Evolutionary conservation across 169 alveolate genomes (phyloP), one percentile per base, ranked within the genome.

Genomic region (Plasmodium chabaudi): DNA sequence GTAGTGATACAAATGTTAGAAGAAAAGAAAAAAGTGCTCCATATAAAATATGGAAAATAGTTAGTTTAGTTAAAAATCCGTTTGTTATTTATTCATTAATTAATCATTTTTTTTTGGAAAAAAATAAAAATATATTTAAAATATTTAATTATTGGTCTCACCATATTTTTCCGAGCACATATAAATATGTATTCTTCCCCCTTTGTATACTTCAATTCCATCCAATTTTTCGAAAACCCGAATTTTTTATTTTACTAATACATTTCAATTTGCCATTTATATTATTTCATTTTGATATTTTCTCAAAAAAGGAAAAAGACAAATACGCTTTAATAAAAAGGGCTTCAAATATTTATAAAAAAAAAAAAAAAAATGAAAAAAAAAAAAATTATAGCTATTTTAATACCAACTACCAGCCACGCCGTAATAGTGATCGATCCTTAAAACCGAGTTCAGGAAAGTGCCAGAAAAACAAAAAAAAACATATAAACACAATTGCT

Each of bases 251-350:
- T 15, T 56, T 77, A 44, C 23, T 77, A 19, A 51, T 77, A 47
- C 88, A 77, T 64, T 77, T 61, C 49, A 77, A 77, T 44, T 77
- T 77, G 49, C 88, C 88, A 10, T 77, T 77, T 42, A 77, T 77
- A 47, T 64, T 77, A 56, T 77, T 77, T 64, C 77, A 77, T 56
- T 46, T 77, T 47, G 88, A 77, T 27, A 27, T 77, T 13, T 77
- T 77, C 44, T 51, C 75, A 3, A 23, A 51, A 51, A 61, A 64
- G 25, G 88, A 77, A n/a, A 12, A 13, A 51, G 88, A 77, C 53
- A 77, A 77, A 51, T 77, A 77, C 34, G 71, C 39, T 3, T 42
- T 77, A 57, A 56, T 77, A 64, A 63, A 64, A 4, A 60, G 59
- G 49, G 34, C 17, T 39, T 10, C 51, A 5, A 34, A 34, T 34